These are phyloP conservation scores for Gossypium ekmanianum DNA, from an alignment of 345 rosid species.

Conservation along the genomic window DNA sequence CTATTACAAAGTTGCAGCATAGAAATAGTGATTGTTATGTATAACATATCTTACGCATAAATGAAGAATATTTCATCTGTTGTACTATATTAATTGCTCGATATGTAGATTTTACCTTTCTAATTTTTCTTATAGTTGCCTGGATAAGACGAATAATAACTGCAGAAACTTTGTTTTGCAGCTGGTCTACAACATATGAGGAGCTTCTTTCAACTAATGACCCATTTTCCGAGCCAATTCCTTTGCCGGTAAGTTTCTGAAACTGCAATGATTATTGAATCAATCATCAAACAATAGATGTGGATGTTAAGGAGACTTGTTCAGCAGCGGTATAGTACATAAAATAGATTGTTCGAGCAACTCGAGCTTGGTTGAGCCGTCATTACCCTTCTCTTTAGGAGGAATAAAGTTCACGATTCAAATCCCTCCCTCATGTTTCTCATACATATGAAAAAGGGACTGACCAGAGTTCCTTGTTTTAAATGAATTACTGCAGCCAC, in stretches of 20 bases:
- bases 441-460: neutral
- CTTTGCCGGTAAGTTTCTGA: conserved; percentile 61
- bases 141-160: conserved; percentile 20
- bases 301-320: neutral
- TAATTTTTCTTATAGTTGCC: neutral
- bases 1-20: neutral
- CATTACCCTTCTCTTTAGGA: neutral
- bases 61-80: neutral
- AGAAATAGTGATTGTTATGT: neutral
- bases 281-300: neutral
- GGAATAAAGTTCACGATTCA: neutral
- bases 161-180: conserved; percentile 33
- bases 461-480: neutral
- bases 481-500: neutral
- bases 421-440: neutral
- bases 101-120: neutral
- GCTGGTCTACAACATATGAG: conserved; percentile 89
- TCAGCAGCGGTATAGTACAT: neutral
- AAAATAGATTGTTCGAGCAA: neutral
- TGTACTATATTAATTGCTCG: neutral
- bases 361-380: neutral
- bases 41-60: neutral
- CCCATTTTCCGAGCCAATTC: conserved; percentile 77
- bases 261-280: neutral
- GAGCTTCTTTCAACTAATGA: conserved; percentile 72